Percentiles rank a stretch among this genome's conserved stretches.
phyloP scores from a whole-genome alignment of 371 early-diverging fungal species.

The Mortierella sp. region DNA sequence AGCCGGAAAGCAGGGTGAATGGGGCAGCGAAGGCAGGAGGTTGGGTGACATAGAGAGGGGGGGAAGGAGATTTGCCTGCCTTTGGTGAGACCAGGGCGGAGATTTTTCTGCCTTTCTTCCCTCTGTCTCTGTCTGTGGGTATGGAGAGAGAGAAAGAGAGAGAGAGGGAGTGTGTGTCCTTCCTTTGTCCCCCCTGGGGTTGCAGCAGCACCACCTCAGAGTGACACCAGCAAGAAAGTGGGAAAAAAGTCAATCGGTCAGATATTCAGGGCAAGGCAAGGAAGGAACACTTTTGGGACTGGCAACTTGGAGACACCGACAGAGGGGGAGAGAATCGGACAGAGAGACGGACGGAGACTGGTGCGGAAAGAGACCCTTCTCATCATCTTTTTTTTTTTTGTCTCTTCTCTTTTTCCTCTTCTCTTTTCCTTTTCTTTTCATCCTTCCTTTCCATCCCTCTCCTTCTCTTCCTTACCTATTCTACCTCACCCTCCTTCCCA shows the following conservation, averaged over 20 bases:
- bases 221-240: not conserved
- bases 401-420: conserved; percentile 5
- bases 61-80: not conserved
- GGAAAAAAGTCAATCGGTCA: not conserved
- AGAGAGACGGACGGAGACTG: not conserved
- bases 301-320: no score
- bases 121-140: not conserved
- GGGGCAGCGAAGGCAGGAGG: not conserved
- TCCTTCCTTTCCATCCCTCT: not conserved
- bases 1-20: not conserved
- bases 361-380: not conserved
- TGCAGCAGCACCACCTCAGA: not conserved
- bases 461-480: not conserved
- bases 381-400: not conserved
- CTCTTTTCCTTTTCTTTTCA: not conserved
- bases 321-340: not conserved
- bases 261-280: not conserved
- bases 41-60: not conserved
- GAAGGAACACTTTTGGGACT: no score
- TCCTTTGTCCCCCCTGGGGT: not conserved
- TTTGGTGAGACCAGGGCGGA: conserved; percentile 1
- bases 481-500: not conserved
- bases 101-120: not conserved
- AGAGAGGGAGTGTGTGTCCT: no score
- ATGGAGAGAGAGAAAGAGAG: no score